Evolutionary conservation across 148 eudicot species (phyloP), one percentile per base, ranked within the genome.

Genomic region (Chenopodium album): DNA sequence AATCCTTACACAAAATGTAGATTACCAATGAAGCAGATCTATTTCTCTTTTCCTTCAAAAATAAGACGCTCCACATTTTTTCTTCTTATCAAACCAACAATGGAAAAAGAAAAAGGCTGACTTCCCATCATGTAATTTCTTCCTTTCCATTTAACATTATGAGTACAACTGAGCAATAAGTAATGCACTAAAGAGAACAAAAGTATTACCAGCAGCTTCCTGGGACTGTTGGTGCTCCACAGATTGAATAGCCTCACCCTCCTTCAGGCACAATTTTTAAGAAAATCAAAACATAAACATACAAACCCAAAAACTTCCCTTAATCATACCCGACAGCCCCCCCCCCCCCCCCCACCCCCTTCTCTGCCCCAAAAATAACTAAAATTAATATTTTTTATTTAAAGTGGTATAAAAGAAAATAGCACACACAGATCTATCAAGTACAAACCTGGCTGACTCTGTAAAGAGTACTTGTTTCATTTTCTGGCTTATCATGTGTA

Each of bases 171-270:
- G 32, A 50, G 37, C 14, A 74, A 1, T 29, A 44, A 29, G n/a
- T 23, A 52, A 72, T 23, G 75, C 16, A 81, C 29, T 46, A 63
- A 50, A 2, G 2, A 29, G 44, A 4, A 83, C 20, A 50, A 41
- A 31, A 29, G 56, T 80, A 72, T 77, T 84, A 84, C 84, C 84
- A 76, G 76, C 84, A 72, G 77, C 78, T 77, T 77, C 78, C 48
- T 78, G 77, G 59, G 28, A 26, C 34, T 71, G 75, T 44, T 47
- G 68, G 47, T 44, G 86, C 75, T 77, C 84, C 75, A 28, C 16
- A 72, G 81, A 81, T 73, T 80, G 87, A 87, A 47, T 75, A 74
- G 79, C 73, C 71, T 82, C 88, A 46, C 74, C 82, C 64, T 78
- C 88, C 88, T 87, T 52, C 44, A 22, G 29, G 46, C 13, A 76